Evolutionary conservation across 192 early-diverging fungal species (phyloP), one percentile per base, ranked within the genome.

Genomic region (Powellomyces hirtus): DNA sequence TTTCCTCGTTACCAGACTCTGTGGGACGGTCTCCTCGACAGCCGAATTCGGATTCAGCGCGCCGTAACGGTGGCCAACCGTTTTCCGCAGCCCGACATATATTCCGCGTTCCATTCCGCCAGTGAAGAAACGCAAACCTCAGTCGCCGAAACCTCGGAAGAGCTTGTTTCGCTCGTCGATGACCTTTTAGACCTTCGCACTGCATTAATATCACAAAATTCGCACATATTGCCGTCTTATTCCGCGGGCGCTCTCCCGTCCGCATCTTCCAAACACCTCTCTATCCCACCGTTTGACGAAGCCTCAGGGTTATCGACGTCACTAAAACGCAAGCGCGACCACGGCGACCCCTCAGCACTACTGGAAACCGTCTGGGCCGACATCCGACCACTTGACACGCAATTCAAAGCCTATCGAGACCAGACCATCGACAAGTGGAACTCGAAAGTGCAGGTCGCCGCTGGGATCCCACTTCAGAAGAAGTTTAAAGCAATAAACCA

Each of bases 401-500:
- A 58, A 26, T 94, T 94, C 71, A 74, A 75, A n/a, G 79, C 88
- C 4, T 98, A 81, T 78, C 91, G 92, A n/a, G 81, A 93, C 68
- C 72, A 79, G 61, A 94, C 92, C 10, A 81, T 98, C 26, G 95
- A 97, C 38, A 97, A 95, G 67, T 98, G 96, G 96, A 88, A 87
- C 70, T 87, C 84, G 75, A 96, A 95, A 70, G 89, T 94, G 0
- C 70, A 70, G 31, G 79, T 88, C 11, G 81, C 92, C 2, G 83
- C 86, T 4, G 87, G 85, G 30, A 79, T 89, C 10, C 79, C 88
- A 0, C 75, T 89, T 37, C 81, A 86, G 71, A 98, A 95, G 66
- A 95, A 95, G 71, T 96, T 98, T 83, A 97, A 96, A 72, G 92
- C 92, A 0, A 89, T 98, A 70, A 93, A 98, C 79, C 90, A 93